Percentiles rank a stretch among this genome's conserved stretches.
These are phyloP conservation scores for Eimeria praecox DNA, from an alignment of 169 alveolate genomes.

Conservation along the genomic window DNA sequence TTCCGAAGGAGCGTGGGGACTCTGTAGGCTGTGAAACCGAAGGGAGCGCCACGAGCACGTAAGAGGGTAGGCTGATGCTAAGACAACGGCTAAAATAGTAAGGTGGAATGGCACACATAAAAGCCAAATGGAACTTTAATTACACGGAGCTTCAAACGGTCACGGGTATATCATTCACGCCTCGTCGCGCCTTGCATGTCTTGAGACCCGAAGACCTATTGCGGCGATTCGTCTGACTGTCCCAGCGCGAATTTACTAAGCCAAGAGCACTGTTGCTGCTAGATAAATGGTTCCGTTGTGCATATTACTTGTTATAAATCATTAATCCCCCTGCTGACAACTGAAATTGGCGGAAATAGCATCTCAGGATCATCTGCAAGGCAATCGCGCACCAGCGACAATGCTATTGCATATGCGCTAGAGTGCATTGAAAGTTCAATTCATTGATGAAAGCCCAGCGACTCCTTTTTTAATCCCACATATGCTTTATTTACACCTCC, in stretches of 20 bases:
- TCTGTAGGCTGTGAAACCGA: neutral
- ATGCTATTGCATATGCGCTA: no score
- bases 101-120: neutral
- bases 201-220: neutral
- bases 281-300: neutral
- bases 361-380: no score
- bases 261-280: neutral
- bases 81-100: neutral
- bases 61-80: neutral
- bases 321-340: no score
- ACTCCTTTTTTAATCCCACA: no score
- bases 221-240: neutral
- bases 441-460: no score
- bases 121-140: neutral
- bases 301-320: neutral
- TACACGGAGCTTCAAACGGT: neutral
- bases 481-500: no score
- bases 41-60: neutral
- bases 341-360: no score
- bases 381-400: no score
- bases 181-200: neutral
- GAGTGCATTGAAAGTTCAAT: no score
- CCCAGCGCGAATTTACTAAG: neutral
- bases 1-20: neutral
- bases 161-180: neutral